Base-by-base conservation (phyloP, 1,139 yeast genomes). In the Pichia sp. region DNA sequence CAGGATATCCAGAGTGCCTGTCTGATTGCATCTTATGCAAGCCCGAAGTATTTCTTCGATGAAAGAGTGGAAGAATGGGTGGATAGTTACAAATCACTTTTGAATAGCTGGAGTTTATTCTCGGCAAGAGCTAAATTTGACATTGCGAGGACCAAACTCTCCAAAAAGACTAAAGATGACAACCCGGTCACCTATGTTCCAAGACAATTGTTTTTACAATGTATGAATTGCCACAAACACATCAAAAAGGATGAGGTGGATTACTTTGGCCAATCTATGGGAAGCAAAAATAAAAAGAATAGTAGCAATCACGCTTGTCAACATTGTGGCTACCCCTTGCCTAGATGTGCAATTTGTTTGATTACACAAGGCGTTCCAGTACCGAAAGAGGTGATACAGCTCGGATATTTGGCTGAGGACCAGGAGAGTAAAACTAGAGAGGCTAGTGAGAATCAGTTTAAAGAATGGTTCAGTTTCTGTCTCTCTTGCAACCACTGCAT, bases 1-100 rank as follows among this genome's bases (percentile, higher is more conserved):
- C 75, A 87, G 41, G 98, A 91, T 56, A 84, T 88, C 3, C 98
- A 91, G 58, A 87, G 96, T 0, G 96, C 95, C 0, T 80, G 95
- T 0, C 61, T 88, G 34, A 76, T 88, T 10, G 73, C 86, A 0
- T 69, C 88, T 2, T 85, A 74, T 61, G 94, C 87, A 1, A 78
- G 81, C 35, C 96, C 97, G 0, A 64, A 91, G 42, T 87, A 83
- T 54, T 84, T 88, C 53, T 59, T 59, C 13, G 95, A 86, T 52
- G 60, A 59, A 3, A 62, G 94, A 40, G 85, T 80, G 3, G 78
- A 77, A 29, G 74, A 72, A 43, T 88, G 97, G 97, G 67, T 79
- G 4, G 77, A 69, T 51, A 74, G 76, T 40, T 88, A 91, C 55
- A 62, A 94, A 23, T 60, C 59, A n/a, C 59, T 91, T 45, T 63